Percentiles rank a stretch among this genome's conserved stretches.
Conservation (phyloP, 495 filamentous ascomycete genomes). For the Melanomma pulvis-pyrius region DNA sequence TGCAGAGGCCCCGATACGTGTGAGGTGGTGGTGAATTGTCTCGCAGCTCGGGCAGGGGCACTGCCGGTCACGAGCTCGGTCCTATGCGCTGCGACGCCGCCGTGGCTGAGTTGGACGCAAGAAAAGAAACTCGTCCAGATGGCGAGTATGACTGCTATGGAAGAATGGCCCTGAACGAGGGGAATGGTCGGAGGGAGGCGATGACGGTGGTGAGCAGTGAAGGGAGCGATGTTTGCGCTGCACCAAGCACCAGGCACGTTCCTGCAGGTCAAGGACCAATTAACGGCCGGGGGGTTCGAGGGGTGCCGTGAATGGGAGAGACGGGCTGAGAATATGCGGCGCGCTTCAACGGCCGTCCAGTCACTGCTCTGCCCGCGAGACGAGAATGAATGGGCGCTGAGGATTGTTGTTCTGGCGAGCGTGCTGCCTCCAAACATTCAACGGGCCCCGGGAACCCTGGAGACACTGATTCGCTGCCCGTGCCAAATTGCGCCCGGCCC, state of each 20-base stretch:
- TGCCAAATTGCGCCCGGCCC: neutral
- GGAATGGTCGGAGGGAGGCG: neutral
- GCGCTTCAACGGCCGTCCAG: slow-evolving; percentile 5
- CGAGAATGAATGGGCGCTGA: neutral
- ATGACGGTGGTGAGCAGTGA: neutral
- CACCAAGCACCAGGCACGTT: neutral
- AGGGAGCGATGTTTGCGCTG: neutral
- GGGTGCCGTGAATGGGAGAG: neutral
- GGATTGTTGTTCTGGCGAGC: neutral
- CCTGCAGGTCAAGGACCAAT: slow-evolving; percentile 6
- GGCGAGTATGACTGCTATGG: neutral
- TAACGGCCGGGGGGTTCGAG: neutral
- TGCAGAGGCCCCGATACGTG: neutral
- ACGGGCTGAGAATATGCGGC: neutral
- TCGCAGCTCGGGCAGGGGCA: slow-evolving; percentile 5
- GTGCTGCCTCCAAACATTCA: neutral
- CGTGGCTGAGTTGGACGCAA: neutral
- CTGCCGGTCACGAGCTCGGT: neutral
- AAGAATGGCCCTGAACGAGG: slow-evolving; percentile 10
- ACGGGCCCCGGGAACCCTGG: neutral
- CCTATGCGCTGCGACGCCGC: slow-evolving; percentile 4
- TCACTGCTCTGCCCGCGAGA: neutral
- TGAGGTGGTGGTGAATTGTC: neutral
- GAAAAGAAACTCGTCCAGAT: neutral
- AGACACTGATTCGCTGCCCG: neutral